phyloP scores from a whole-genome alignment of 345 rosid genomes.

The Brassica incana region DNA sequence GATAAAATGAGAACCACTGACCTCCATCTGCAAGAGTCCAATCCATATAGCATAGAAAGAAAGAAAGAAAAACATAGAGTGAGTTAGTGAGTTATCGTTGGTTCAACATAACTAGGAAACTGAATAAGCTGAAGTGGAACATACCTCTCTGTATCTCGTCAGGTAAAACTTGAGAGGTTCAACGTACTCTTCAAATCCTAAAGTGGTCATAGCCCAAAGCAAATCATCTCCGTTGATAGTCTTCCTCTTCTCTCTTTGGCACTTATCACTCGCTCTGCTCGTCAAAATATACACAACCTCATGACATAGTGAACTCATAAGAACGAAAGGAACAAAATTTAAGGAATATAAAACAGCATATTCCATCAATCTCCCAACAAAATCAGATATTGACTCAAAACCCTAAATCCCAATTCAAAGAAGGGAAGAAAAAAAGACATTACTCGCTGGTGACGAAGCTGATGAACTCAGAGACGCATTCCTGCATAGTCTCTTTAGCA shows the following conservation, averaged over 20 bases:
- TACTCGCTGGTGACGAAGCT: constrained; percentile 72
- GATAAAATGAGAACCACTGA: constrained; percentile 30
- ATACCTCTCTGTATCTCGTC: constrained; percentile 66
- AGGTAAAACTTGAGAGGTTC: constrained; percentile 64
- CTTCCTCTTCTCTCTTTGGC: constrained; percentile 69
- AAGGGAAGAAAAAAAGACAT: not conserved
- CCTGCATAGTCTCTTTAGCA: constrained; percentile 74
- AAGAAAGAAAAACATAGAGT: constrained; percentile 8
- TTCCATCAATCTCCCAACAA: not conserved
- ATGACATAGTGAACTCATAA: not conserved
- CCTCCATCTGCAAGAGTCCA: constrained; percentile 76
- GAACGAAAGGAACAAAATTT: no score
- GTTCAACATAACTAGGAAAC: not conserved
- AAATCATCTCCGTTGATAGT: constrained; percentile 75
- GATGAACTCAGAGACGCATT: constrained; percentile 78
- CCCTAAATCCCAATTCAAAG: not conserved
- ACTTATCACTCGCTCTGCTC: constrained; percentile 72
- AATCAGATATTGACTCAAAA: not conserved
- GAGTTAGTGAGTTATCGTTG: constrained; percentile 9
- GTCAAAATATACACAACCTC: constrained; percentile 7
- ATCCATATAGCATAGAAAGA: constrained; percentile 23
- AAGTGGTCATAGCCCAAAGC: constrained; percentile 73
- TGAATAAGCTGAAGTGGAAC: not conserved
- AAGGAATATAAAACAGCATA: not conserved
- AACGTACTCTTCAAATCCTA: constrained; percentile 70